phyloP scores from a whole-genome alignment of 2,329 filamentous ascomycete species.

The Colletotrichum sp. region DNA sequence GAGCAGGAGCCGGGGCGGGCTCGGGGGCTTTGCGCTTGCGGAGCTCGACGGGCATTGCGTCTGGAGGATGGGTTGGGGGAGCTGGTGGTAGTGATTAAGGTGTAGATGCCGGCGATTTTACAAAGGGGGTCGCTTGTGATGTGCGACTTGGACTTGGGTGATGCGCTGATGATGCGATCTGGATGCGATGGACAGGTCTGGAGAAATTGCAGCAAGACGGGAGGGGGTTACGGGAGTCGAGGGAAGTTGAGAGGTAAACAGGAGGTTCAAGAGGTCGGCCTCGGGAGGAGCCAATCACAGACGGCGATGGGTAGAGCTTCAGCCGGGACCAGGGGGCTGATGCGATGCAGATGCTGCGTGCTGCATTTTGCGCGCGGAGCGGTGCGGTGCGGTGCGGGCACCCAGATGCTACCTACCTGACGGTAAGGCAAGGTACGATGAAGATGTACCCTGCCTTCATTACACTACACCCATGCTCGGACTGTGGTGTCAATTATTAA shows the following conservation, averaged over 20 bases:
- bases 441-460: not conserved
- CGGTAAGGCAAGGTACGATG: not conserved
- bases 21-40: constrained; percentile 66
- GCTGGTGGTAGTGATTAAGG: not conserved
- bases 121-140: constrained; percentile 3
- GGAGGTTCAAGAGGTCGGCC: constrained; percentile 18
- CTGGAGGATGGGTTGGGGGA: not conserved
- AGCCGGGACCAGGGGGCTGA: constrained; percentile 22
- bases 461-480: not conserved
- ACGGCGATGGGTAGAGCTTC: constrained; percentile 18
- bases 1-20: constrained; percentile 46
- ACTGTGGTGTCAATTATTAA: not conserved
- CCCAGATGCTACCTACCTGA: not conserved
- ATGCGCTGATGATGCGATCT: constrained; percentile 15
- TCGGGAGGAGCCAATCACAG: constrained; percentile 17
- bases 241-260: constrained; percentile 21
- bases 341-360: constrained; percentile 18
- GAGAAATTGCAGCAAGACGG: constrained; percentile 6
- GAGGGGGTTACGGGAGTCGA: constrained; percentile 16
- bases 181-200: not conserved
- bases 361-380: constrained; percentile 14
- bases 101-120: not conserved
- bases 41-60: constrained; percentile 60
- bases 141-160: not conserved
- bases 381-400: constrained; percentile 14